Percentiles rank a stretch among this genome's conserved stretches.
Evolutionary conservation across 106 monocot genomes (phyloP).

Genomic region (Dactylorhiza incarnata): DNA sequence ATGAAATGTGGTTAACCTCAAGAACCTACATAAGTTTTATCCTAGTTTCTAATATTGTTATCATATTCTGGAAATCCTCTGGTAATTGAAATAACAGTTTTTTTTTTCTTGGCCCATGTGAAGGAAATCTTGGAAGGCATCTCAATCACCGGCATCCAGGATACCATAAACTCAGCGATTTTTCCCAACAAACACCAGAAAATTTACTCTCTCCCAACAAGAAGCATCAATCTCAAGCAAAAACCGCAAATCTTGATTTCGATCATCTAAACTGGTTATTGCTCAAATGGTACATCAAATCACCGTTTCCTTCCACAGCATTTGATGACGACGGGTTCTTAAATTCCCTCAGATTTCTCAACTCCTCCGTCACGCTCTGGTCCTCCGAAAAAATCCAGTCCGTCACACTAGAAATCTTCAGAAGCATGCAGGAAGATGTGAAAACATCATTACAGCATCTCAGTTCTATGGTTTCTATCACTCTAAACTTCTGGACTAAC

Average conservation of each 20-base stretch:
- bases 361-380: conserved; percentile 56
- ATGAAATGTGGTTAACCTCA: too few relatives aligned
- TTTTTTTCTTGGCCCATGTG: neutral
- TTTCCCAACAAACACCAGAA: conserved; percentile 18
- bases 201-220: conserved; percentile 18
- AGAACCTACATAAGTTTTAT: neutral
- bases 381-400: conserved; percentile 52
- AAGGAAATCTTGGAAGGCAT: conserved; percentile 89
- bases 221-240: conserved; percentile 36
- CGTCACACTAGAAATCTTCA: conserved; percentile 44
- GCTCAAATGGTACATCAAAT: conserved; percentile 55
- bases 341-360: conserved; percentile 52
- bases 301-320: conserved; percentile 37
- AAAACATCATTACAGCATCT: conserved; percentile 41
- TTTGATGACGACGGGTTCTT: conserved; percentile 44
- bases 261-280: conserved; percentile 73
- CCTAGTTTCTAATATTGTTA: neutral
- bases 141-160: conserved; percentile 89
- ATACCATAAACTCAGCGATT: conserved; percentile 44
- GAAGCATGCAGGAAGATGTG: conserved; percentile 67
- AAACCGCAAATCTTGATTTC: conserved; percentile 31
- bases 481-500: conserved; percentile 81
- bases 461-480: conserved; percentile 62
- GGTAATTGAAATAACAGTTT: neutral
- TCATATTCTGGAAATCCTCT: neutral